Percentiles rank a stretch among this genome's conserved stretches.
phyloP scores from a whole-genome alignment of 345 rosid species.

The Reutealis trisperma region DNA sequence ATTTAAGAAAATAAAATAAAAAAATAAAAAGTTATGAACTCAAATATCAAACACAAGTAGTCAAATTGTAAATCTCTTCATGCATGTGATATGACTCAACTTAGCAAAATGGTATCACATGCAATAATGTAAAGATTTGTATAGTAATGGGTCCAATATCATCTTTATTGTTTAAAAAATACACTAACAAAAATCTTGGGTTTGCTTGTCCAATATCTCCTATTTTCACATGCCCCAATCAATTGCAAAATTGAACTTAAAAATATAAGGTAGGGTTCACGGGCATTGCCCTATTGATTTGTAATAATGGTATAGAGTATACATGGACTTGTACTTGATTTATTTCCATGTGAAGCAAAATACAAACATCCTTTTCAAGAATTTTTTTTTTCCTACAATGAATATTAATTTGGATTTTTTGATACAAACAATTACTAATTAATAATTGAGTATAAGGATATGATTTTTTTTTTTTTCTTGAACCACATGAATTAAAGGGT shows the following conservation, averaged over 20 bases:
- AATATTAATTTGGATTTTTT: neutral
- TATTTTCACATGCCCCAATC: neutral
- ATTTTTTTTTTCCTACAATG: too few relatives aligned
- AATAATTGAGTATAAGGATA: too few relatives aligned
- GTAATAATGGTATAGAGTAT: too few relatives aligned
- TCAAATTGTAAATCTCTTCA: too few relatives aligned
- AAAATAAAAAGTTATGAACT: too few relatives aligned
- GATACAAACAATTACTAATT: too few relatives aligned
- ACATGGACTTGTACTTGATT: too few relatives aligned
- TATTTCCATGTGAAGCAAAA: slow-evolving; percentile 4
- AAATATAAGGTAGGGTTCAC: slow-evolving; percentile 6
- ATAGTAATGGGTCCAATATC: neutral
- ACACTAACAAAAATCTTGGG: neutral
- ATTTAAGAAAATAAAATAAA: neutral
- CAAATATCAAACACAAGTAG: too few relatives aligned
- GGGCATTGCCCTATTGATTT: neutral
- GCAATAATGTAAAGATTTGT: neutral
- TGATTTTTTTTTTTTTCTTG: too few relatives aligned
- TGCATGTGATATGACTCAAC: neutral
- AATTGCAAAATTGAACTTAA: slow-evolving; percentile 5
- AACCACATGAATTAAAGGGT: too few relatives aligned
- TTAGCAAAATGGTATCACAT: neutral
- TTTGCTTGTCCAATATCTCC: neutral
- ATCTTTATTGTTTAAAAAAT: neutral
- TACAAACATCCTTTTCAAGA: neutral